Evolutionary conservation across 495 filamentous ascomycete genomes (phyloP), one percentile per base, ranked within the genome.

Genomic region (Penicillium daleae): DNA sequence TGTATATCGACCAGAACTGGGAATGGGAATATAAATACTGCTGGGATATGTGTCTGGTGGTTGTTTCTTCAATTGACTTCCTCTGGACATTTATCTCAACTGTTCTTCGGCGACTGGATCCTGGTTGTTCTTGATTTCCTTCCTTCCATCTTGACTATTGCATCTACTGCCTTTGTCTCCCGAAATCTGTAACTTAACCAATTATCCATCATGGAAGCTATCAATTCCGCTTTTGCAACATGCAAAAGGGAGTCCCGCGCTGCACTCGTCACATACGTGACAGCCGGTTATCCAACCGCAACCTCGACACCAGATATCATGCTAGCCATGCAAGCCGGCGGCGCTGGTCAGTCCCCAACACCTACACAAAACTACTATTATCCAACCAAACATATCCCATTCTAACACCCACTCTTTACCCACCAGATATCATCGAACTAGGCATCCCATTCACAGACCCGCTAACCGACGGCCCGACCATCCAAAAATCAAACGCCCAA

Each of bases 401-500:
- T 8, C 4, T 39, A 31, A 31, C 4, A 24, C 26, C 15, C 10
- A 24, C 32, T 21, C 27, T n/a, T 21, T 27, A 3, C 1, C 4
- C 24, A 33, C 50, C 48, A 81, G 79, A 81, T 50, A 71, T 81
- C n/a, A 79, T 81, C 35, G 70, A 74, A 35, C 66, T 77, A 42
- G 91, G 93, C 29, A 82, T 97, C 31, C 95, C 95, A 33, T 99
- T 97, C 82, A 97, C 93, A 57, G 94, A 98, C 70, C 94, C 95
- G 27, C 97, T 95, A 74, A 91, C 91, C 56, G 93, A 97, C 76
- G 92, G 92, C 12, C 92, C 92, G 6, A 94, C 90, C 1, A 96
- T 97, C 66, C 93, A 97, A 75, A 92, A 86, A 63, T 80, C 92
- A 46, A 96, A 97, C 77, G 92, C 89, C 42, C 83, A 88, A 71